A percentile compares a stretch with the other conserved stretches of the same genome.
phyloP scores from a whole-genome alignment of 176 grass and related monocot species.

The Oryza nivara region DNA sequence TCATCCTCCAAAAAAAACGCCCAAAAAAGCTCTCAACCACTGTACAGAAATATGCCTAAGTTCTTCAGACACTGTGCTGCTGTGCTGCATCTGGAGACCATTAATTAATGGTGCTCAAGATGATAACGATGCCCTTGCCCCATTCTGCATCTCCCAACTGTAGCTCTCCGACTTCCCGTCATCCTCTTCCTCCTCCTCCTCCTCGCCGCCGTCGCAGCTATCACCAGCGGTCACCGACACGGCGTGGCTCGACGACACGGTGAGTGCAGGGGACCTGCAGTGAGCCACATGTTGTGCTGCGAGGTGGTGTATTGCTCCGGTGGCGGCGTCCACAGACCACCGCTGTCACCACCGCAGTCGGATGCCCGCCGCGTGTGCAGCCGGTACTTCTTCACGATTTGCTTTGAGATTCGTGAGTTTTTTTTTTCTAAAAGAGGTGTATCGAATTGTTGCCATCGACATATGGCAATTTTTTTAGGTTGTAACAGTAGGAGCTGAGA shows the following conservation, averaged over 20 bases:
- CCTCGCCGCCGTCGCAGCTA: slow-evolving; percentile 52
- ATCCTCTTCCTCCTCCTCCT: slow-evolving; percentile 42
- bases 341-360: not conserved
- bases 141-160: slow-evolving; percentile 50
- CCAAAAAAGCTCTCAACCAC: slow-evolving; percentile 9
- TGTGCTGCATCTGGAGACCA: not conserved
- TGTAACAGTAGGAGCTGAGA: not conserved
- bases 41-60: slow-evolving; percentile 48
- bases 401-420: not conserved
- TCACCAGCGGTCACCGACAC: slow-evolving; percentile 57
- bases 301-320: slow-evolving; percentile 61
- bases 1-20: slow-evolving; percentile 5
- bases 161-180: slow-evolving; percentile 74
- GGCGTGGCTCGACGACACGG: slow-evolving; percentile 38
- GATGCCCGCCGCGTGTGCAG: slow-evolving; percentile 69
- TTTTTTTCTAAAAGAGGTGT: not conserved
- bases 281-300: slow-evolving; percentile 74
- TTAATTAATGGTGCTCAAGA: not conserved
- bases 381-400: slow-evolving; percentile 70
- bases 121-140: not conserved
- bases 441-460: not conserved
- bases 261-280: slow-evolving; percentile 67
- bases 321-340: slow-evolving; percentile 12
- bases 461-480: not conserved
- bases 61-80: not conserved